Evolutionary conservation across 2,329 filamentous ascomycete genomes (phyloP), one percentile per base, ranked within the genome.

Genomic region (Epichloe sylvatica): DNA sequence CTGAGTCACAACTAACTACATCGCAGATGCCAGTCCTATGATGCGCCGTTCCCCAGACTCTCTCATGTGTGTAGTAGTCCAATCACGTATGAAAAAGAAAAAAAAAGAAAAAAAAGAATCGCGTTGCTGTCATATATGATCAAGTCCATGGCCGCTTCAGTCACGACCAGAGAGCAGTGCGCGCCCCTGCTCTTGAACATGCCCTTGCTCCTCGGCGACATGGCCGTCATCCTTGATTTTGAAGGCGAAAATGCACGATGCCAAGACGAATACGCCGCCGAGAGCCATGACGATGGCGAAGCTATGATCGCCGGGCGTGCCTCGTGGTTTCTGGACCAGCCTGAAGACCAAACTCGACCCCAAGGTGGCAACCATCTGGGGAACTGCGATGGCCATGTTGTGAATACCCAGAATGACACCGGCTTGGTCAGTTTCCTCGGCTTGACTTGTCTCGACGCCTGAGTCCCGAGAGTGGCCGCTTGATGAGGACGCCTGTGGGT

Each of bases 361-460:
- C 30, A 96, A 69, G 5, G 89, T 96, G 11, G 91, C 89, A 49
- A 96, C 76, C 53, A 96, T 90, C 63, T 97, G 91, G 1, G 91
- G 91, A 5, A 88, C 82, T 1, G 90, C 88, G 57, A 97, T 86
- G 15, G 90, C 84, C 69, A 97, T 91, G 65, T 97, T 97, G 71
- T 97, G 91, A 49, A 97, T 89, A 8, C 91, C 91, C 2, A 97
- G 76, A 42, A 97, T 88, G 39, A 96, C 85, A 40, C 91, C 89
- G 4, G 89, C 87, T 62, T 92, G 84, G 59, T 90, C 85, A 2
- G 78, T 72, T 38, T 78, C 74, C 25, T 78, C 73, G 3, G 76
- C 74, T n/a, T 75, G 76, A 4, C 40, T 17, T 11, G 34, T 37
- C 40, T 51, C 50, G 17, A 61, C 55, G 30, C 66, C 53, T 11